phyloP scores from a whole-genome alignment of 2,329 filamentous ascomycete genomes.

The Fusarium udum region DNA sequence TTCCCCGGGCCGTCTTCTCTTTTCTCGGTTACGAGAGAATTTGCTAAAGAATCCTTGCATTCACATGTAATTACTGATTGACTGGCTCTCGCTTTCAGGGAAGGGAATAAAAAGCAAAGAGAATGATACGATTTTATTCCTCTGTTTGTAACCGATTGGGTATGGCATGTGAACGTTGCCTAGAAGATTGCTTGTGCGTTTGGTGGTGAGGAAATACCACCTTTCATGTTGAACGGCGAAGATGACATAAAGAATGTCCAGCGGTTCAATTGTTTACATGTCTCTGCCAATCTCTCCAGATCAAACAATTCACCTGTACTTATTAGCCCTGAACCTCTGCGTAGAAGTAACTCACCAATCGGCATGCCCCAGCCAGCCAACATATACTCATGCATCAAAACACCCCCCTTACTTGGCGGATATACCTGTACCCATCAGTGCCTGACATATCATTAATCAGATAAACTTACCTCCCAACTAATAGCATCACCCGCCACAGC shows the following conservation, averaged over 20 bases:
- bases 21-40: not conserved
- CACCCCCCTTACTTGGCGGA: constrained; percentile 10
- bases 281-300: constrained; percentile 51
- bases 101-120: not conserved
- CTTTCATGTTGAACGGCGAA: constrained; percentile 53
- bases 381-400: constrained; percentile 55
- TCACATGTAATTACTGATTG: not conserved
- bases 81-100: not conserved
- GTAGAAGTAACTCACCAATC: not conserved
- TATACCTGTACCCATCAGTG: constrained; percentile 29
- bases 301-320: constrained; percentile 49
- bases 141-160: too few relatives aligned
- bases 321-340: not conserved
- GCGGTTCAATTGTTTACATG: constrained; percentile 60
- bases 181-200: constrained; percentile 32
- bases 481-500: constrained; percentile 67
- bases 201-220: constrained; percentile 22
- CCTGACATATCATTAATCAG: not conserved
- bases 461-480: constrained; percentile 58
- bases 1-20: not conserved
- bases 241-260: constrained; percentile 62
- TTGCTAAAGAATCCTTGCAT: not conserved
- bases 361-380: constrained; percentile 60
- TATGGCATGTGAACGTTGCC: not conserved
- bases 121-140: not conserved